Percentiles rank a stretch among this genome's conserved stretches.
These are phyloP conservation scores for Clitopilus passeckerianus DNA, from an alignment of 768 basidiomycete genomes.

Conservation along the genomic window DNA sequence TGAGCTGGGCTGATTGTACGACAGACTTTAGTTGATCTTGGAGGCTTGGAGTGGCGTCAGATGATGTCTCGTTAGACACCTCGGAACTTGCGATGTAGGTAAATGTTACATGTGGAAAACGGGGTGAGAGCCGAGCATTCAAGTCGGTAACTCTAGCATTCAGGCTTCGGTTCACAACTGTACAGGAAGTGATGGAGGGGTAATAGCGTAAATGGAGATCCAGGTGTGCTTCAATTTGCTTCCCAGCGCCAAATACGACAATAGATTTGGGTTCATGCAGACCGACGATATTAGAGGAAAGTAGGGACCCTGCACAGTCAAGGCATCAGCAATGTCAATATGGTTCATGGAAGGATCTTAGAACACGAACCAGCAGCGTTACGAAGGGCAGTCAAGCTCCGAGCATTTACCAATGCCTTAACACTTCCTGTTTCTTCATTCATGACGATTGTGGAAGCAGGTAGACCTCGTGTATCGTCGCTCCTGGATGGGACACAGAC, in stretches of 20 bases:
- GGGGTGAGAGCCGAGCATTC: conserved; percentile 12
- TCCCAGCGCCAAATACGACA: conserved; percentile 70
- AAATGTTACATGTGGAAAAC: conserved; percentile 21
- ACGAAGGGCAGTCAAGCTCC: conserved; percentile 70
- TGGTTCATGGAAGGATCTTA: not conserved
- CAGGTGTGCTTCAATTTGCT: conserved; percentile 64
- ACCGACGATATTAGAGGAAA: conserved; percentile 55
- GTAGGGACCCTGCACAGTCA: conserved; percentile 50
- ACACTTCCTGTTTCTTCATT: conserved; percentile 65
- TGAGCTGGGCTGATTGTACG: conserved; percentile 43
- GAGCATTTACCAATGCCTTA: conserved; percentile 77
- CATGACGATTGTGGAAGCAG: conserved; percentile 72
- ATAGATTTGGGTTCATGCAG: conserved; percentile 33
- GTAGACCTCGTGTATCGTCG: conserved; percentile 51
- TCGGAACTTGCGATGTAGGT: conserved; percentile 9
- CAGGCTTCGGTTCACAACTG: conserved; percentile 58
- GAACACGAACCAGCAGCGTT: conserved; percentile 67
- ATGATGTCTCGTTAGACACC: not conserved
- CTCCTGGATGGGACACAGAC: conserved; percentile 60
- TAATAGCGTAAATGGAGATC: conserved; percentile 56
- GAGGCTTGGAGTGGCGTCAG: not conserved
- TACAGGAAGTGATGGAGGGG: conserved; percentile 44
- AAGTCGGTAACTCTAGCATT: conserved; percentile 45
- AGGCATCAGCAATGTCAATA: not conserved
- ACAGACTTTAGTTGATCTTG: conserved; percentile 19